phyloP scores from a whole-genome alignment of 345 rosid species.

The Populus davidiana region DNA sequence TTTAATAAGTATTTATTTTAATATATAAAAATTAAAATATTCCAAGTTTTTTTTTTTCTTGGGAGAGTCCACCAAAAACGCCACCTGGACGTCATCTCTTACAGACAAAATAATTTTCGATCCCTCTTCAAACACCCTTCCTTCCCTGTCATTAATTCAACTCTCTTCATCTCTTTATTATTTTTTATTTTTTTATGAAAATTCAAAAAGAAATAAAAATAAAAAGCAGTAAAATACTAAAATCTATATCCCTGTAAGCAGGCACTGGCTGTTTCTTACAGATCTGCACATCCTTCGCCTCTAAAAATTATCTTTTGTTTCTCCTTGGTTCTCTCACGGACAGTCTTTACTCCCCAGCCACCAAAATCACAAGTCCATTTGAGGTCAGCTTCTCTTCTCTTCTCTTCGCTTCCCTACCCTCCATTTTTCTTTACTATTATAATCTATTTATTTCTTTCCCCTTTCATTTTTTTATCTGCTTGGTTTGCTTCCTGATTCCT shows the following conservation, averaged over 20 bases:
- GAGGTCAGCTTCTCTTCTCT: constrained; percentile 14
- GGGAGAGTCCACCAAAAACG: too few relatives aligned
- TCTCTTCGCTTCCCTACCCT: background rate
- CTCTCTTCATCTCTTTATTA: background rate
- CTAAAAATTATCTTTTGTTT: background rate
- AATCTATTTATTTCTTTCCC: background rate
- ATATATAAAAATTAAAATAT: too few relatives aligned
- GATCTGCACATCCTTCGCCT: background rate
- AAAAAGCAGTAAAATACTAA: background rate
- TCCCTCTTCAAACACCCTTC: too few relatives aligned
- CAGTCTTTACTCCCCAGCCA: background rate
- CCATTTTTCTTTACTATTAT: background rate
- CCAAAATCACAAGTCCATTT: constrained; percentile 7
- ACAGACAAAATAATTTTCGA: too few relatives aligned
- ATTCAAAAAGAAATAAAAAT: background rate
- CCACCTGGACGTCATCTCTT: too few relatives aligned
- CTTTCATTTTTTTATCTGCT: background rate
- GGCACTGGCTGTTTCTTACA: background rate
- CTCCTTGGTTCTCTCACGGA: background rate
- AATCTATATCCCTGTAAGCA: background rate
- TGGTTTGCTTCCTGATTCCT: constrained; percentile 10
- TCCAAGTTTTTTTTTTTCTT: too few relatives aligned
- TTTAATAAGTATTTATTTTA: too few relatives aligned
- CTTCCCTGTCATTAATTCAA: too few relatives aligned
- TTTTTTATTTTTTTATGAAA: background rate